These are phyloP conservation scores for Fusarium mexicanum DNA, from an alignment of 2,329 filamentous ascomycete genomes.

Conservation along the genomic window DNA sequence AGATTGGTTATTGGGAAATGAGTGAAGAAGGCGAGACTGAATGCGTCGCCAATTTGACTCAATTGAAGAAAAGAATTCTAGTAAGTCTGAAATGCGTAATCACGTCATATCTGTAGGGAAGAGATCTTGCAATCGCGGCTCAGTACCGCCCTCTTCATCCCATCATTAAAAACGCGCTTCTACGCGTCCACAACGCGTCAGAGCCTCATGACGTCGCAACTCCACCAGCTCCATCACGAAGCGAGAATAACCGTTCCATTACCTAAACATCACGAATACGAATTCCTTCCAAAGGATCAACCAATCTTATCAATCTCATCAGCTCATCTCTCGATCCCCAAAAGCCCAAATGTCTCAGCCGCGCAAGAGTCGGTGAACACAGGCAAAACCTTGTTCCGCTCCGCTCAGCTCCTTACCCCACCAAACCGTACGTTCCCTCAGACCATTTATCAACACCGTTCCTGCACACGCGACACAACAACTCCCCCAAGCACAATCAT, in stretches of 20 bases:
- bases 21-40: accelerated
- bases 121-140: background rate
- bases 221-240: background rate
- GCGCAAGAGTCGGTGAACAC: constrained; percentile 15
- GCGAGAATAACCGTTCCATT: background rate
- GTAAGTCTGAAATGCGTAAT: accelerated
- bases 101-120: background rate
- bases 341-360: background rate
- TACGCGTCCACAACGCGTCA: background rate
- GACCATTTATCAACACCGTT: constrained; percentile 6
- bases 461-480: background rate
- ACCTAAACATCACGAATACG: background rate
- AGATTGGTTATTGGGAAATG: no score
- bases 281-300: background rate
- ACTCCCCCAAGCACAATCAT: background rate
- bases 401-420: constrained; percentile 25
- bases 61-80: accelerated
- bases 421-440: constrained; percentile 35
- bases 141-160: background rate
- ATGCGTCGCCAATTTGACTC: no score
- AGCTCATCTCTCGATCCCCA: background rate
- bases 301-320: background rate
- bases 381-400: constrained; percentile 36
- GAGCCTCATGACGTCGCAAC: background rate
- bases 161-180: background rate